Percentiles rank a stretch among this genome's conserved stretches.
Conservation (phyloP, 495 filamentous ascomycete genomes). For the Aspergillus ellipticus region DNA sequence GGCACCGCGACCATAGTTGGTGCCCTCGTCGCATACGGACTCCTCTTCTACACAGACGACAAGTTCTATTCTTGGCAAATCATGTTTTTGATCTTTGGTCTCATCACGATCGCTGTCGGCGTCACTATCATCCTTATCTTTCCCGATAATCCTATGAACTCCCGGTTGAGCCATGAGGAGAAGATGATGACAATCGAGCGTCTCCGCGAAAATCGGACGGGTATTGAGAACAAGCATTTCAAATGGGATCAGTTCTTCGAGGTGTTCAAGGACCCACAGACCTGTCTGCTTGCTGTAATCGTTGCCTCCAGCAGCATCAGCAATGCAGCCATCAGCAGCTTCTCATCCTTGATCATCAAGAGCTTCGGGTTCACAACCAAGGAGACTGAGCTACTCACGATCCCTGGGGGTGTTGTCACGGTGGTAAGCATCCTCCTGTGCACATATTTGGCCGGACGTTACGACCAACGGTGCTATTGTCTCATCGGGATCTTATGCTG, state of each 20-base stretch:
- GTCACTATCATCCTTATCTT: conserved; percentile 36
- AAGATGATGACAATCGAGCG: conserved; percentile 52
- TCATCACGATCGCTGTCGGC: conserved; percentile 33
- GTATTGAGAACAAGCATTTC: conserved; percentile 32
- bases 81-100: conserved; percentile 39
- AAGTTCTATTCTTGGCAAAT: conserved; percentile 36
- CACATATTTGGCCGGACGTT: conserved; percentile 36
- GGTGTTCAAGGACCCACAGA: conserved; percentile 30
- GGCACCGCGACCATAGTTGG: conserved; percentile 62
- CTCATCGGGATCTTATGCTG: conserved; percentile 31
- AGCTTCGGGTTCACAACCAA: conserved; percentile 55
- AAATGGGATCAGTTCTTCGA: conserved; percentile 45
- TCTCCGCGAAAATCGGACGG: conserved; percentile 45
- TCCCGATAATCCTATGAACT: conserved; percentile 48
- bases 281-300: conserved; percentile 31
- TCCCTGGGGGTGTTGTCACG: conserved; percentile 58
- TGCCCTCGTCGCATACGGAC: conserved; percentile 50
- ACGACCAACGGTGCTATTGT: conserved; percentile 50
- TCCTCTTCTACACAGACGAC: conserved; percentile 23
- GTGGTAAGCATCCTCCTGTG: conserved; percentile 51
- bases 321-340: conserved; percentile 29
- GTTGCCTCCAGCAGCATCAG: conserved; percentile 49
- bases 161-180: conserved; percentile 41
- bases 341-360: conserved; percentile 48
- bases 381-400: conserved; percentile 57